Base-by-base conservation (phyloP, 345 rosid species). In the Acer yangbiense region DNA sequence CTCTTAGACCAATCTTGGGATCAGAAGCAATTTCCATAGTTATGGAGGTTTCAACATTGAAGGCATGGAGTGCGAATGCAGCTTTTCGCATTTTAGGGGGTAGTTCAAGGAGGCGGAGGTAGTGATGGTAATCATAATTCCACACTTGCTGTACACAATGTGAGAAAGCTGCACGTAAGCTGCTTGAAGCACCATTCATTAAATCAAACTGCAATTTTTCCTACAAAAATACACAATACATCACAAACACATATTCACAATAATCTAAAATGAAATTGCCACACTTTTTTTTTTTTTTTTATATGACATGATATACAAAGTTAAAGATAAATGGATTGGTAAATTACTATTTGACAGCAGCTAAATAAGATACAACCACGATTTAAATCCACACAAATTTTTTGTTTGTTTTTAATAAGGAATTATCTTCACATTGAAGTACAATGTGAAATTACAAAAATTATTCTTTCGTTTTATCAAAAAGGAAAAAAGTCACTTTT, bases 21-120 rank as follows among this genome's bases (percentile, higher is more conserved):
- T 95, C 96, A 65, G 99, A 95, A 68, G 99, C 94, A 74, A 93
- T 86, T 76, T 95, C 99, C 92, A 91, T 90, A 32, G 99, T 98
- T 88, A 86, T 91, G 68, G 99, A 88, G 16, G 97, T 92, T 85
- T 95, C 99, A 23, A 95, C 90, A 74, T 95, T 92, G 85, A 93
- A 90, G 18, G 99, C 92, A 0, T 94, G 89, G 72, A 95, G 92
- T 29, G 96, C 93, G 69, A 95, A 95, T n/a, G 97, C 94, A 41
- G 95, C 87, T 88, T 92, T 93, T 61, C 94, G 92, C 90, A 92
- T 88, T 79, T 76, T 71, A 35, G 85, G 85, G 2, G 97, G 98
- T n/a, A 92, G 92, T 68, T 91, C 96, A 16, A 95, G 97, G 57
- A 95, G 97, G 88, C 99, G 92, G 76, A 95, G 97, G 83, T 92